These are phyloP conservation scores for Naganishia liquefaciens DNA, from an alignment of 1,284 basidiomycete species.

Conservation along the genomic window DNA sequence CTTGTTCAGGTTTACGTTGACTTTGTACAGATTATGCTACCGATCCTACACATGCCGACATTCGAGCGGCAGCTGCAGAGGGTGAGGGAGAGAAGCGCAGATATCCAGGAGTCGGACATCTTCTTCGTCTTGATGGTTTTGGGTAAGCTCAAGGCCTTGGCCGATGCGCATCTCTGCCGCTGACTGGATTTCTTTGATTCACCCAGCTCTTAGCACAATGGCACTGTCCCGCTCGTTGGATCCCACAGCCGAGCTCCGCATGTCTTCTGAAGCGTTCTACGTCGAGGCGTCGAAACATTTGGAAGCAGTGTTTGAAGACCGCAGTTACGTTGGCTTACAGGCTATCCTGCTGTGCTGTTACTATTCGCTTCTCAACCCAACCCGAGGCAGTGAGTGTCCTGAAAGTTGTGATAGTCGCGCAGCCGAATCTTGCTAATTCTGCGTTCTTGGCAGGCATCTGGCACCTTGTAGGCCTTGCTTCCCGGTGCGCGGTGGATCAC, in stretches of 20 bases:
- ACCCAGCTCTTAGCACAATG: constrained; percentile 52
- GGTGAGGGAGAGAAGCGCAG: constrained; percentile 44
- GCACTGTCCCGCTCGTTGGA: constrained; percentile 54
- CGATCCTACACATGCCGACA: constrained; percentile 54
- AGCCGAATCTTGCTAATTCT: background rate
- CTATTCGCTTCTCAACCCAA: constrained; percentile 55
- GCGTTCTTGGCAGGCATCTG: constrained; percentile 42
- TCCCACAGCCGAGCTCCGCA: constrained; percentile 53
- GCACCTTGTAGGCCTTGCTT: constrained; percentile 54
- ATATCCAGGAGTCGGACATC: constrained; percentile 43
- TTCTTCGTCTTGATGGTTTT: constrained; percentile 56
- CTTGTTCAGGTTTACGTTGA: constrained; percentile 55
- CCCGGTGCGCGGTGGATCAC: constrained; percentile 54
- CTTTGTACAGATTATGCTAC: constrained; percentile 55
- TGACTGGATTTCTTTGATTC: background rate
- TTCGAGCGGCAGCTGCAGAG: constrained; percentile 51
- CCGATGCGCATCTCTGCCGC: background rate
- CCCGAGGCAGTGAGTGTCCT: constrained; percentile 47
- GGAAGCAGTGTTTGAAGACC: constrained; percentile 53
- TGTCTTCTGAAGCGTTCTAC: constrained; percentile 56
- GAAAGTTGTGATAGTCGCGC: no score
- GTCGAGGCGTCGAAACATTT: constrained; percentile 55
- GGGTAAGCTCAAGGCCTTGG: constrained; percentile 38
- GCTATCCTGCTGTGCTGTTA: constrained; percentile 54
- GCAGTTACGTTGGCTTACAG: constrained; percentile 53